Percentiles rank a stretch among this genome's conserved stretches.
These are phyloP conservation scores for Colletotrichum tamarilloi DNA, from an alignment of 2,329 filamentous ascomycete species.

Conservation along the genomic window DNA sequence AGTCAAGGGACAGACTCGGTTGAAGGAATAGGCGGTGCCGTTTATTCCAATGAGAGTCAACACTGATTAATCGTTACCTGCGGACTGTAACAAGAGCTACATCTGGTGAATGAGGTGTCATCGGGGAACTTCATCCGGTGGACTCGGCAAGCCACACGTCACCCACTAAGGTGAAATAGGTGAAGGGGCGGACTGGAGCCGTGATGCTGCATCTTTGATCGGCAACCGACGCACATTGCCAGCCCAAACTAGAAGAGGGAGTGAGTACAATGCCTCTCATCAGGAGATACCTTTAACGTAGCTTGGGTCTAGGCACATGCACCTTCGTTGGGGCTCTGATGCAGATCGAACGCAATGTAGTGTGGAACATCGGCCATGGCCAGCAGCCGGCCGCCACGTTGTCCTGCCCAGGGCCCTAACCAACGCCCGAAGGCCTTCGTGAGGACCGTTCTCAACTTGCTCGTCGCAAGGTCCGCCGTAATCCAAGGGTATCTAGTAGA, in stretches of 20 bases:
- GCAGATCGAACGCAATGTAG: conserved; percentile 34
- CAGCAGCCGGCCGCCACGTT: conserved; percentile 39
- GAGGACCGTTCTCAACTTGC: conserved; percentile 6
- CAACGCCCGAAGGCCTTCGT: conserved; percentile 17
- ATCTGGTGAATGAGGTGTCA: conserved; percentile 19
- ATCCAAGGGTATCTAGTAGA: conserved; percentile 18
- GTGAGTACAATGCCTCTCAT: conserved; percentile 3
- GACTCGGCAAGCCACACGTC: conserved; percentile 12
- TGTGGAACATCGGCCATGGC: conserved; percentile 31
- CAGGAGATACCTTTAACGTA: not conserved
- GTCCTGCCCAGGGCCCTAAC: conserved; percentile 25
- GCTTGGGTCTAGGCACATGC: conserved; percentile 11
- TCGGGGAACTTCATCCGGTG: conserved; percentile 20
- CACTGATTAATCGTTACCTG: not conserved
- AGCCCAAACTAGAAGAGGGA: conserved; percentile 1
- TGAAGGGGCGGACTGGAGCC: conserved; percentile 5
- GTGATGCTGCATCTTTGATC: conserved; percentile 21
- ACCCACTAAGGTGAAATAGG: not conserved
- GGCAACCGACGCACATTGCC: not conserved
- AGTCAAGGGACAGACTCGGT: not conserved
- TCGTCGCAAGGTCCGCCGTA: conserved; percentile 2
- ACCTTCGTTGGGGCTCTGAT: conserved; percentile 4
- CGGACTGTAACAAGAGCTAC: conserved; percentile 9
- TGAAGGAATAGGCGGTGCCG: not conserved
- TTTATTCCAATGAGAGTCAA: not conserved